Evolutionary conservation across 2,329 filamentous ascomycete species (phyloP).

Genomic region (Xylariaceae sp.): DNA sequence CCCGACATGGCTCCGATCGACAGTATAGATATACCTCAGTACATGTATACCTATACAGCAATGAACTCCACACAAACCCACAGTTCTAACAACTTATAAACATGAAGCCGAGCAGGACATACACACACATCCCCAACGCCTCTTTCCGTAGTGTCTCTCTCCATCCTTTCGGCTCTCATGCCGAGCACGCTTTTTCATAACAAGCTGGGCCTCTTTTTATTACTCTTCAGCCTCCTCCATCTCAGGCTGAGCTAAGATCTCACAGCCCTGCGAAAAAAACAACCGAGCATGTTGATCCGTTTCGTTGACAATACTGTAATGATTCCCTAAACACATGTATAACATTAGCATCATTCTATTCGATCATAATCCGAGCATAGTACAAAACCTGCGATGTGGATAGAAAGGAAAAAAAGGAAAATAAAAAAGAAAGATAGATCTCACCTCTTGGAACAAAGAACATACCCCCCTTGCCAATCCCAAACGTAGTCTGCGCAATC

Average conservation of each 20-base stretch:
- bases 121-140: too few species aligned
- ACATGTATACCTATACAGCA: too few species aligned
- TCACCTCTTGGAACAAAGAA: conserved; percentile 94
- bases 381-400: conserved; percentile 8
- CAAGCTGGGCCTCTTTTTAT: too few species aligned
- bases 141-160: too few species aligned
- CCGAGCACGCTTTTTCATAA: too few species aligned
- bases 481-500: conserved; percentile 71
- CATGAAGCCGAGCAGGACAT: too few species aligned
- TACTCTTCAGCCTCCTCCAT: conserved; percentile 12
- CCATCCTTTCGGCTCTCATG: too few species aligned
- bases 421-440: conserved; percentile 29
- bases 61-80: too few species aligned
- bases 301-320: conserved; percentile 86
- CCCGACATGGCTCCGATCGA: too few species aligned
- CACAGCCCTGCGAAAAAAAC: conserved; percentile 91
- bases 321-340: conserved; percentile 64
- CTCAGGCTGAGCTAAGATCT: conserved; percentile 31
- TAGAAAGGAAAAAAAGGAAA: too few species aligned
- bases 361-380: conserved; percentile 6
- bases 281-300: conserved; percentile 68
- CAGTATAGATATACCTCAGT: too few species aligned
- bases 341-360: conserved; percentile 6
- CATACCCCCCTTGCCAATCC: conserved; percentile 80
- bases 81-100: too few species aligned